Base-by-base conservation (phyloP, 768 basidiomycete species). In the Tricholomella constricta region DNA sequence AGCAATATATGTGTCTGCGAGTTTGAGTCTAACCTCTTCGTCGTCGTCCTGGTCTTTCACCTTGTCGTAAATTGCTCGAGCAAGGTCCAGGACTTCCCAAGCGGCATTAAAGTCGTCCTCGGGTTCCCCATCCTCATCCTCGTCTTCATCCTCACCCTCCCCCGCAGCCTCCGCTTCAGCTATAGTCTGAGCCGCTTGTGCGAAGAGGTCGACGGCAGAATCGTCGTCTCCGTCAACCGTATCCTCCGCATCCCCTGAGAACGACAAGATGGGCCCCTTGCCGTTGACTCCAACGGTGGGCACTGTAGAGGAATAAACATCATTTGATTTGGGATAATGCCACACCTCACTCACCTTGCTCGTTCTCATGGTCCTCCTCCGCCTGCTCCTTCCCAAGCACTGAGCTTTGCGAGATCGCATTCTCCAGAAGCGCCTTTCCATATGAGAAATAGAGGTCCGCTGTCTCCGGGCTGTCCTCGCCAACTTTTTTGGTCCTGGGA, bases 71-170 rank as follows among this genome's bases (percentile, higher is more conserved):
- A 96, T 87, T 10, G 87, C 83, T 35, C 95, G 80, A 19, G 96
- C 95, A 51, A 96, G 84, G 61, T 99, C 97, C n/a, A 99, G 78
- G 2, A 96, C 88, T 65, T 97, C 91, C 94, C 96, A 99, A 11
- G 97, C 94, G 22, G 92, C 93, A 59, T 96, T 97, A 69, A 97
- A 97, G 63, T 98, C 97, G 61, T 99, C 97, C 62, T 97, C 96
- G 0, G 91, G 92, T 62, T 91, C 92, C 3, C 67, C 89, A 11
- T 86, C 89, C 3, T 83, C 88, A 2, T 73, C 89, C 8, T 79
- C 83, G 6, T 80, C 84, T 3, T 77, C 81, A 0, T 75, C 82
- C 0, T 74, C 84, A 1, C 72, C 81, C 11, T 78, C 80, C 7
- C 78, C 80, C 0, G 65, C 66, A 55, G 75, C 79, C 5, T 72